Evolutionary conservation across 345 rosid species (phyloP).

Genomic region (Salix brachista): DNA sequence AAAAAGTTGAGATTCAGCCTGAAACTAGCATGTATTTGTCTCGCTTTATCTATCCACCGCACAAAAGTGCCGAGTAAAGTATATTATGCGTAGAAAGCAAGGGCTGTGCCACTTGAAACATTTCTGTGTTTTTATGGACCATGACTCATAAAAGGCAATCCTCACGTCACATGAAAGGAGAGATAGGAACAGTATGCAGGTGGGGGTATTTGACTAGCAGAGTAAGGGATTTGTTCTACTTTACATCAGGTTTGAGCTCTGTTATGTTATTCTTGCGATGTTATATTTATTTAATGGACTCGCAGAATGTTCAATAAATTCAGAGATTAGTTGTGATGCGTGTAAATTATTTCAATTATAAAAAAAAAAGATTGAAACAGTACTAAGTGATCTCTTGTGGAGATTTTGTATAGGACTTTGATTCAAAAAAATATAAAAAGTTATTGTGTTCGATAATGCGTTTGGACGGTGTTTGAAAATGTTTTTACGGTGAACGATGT

Average conservation of each 20-base stretch:
- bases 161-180: not conserved
- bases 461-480: no score
- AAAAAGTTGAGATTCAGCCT: not conserved
- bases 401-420: not conserved
- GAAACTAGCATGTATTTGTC: not conserved
- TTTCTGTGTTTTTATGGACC: not conserved
- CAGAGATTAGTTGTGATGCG: fast-evolving
- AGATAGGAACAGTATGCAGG: not conserved
- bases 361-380: not conserved
- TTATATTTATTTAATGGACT: no score
- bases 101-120: not conserved
- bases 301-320: fast-evolving
- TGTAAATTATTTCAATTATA: no score
- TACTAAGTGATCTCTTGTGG: not conserved
- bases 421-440: not conserved
- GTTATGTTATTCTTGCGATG: fast-evolving
- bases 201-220: no score
- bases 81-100: not conserved
- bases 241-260: no score
- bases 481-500: no score
- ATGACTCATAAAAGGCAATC: not conserved
- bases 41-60: not conserved
- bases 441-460: no score
- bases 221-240: no score
- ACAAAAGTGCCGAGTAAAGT: not conserved